Evolutionary conservation across 2,329 filamentous ascomycete species (phyloP), one percentile per base, ranked within the genome.

Genomic region (Davidsoniella eucalypti): DNA sequence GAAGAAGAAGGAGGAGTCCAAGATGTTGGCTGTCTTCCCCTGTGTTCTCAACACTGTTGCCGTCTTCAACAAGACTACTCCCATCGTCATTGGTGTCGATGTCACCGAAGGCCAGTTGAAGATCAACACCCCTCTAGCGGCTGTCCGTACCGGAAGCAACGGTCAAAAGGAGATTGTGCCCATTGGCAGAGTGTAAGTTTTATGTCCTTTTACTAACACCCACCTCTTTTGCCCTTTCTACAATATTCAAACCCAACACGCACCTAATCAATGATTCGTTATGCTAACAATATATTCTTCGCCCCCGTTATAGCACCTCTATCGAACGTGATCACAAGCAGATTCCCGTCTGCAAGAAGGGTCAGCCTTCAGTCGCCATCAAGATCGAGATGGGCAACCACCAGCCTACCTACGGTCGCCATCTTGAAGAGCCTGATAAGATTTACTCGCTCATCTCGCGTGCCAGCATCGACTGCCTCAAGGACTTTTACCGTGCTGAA

Each of bases 291-390:
- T 2, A n/a, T 49, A 21, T 16, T 14, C 33, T 29, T 16, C 33
- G 52, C 60, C 40, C 16, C 7, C 36, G 16, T 14, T 26, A 52
- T 60, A 94, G 88, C n/a, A 85, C 85, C 51, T 88, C 84, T 2
- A 98, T 98, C 61, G 90, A 98, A 67, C 82, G 93, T 63, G 93
- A 98, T 58, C 92, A 98, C 76, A 98, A 98, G 71, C 80, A 92
- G 56, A 82, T 98, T 57, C 76, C 74, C 8, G 74, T 94, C 52
- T 94, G 87, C 71, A 98, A 98, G 68, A 90, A 87, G 69, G 90
- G 90, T 48, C 85, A 94, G 62, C 92, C 93, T n/a, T 93, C 87
- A 1, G 93, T 98, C 8, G 92, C 92, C 17, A 74, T 98, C 70
- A 98, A 98, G 74, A 93, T 98, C 60, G 93, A 98, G 69, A 82